phyloP scores from a whole-genome alignment of 495 filamentous ascomycete species.

The Penicillium daleae region DNA sequence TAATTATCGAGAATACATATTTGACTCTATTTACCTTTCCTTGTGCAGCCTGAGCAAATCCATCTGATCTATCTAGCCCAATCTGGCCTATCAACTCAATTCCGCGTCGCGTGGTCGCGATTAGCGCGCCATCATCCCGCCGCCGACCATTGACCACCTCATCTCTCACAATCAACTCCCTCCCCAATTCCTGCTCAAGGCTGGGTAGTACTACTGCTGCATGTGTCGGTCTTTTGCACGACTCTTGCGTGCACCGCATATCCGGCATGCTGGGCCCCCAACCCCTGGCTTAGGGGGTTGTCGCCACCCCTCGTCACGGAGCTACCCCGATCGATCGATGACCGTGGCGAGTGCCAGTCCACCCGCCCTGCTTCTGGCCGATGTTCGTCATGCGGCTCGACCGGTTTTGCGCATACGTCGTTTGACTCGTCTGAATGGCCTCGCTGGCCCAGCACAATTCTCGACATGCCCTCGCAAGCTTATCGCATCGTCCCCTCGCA shows the following conservation, averaged over 20 bases:
- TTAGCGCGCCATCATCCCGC: constrained; percentile 25
- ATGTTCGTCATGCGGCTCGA: constrained; percentile 25
- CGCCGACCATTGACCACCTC: constrained; percentile 1
- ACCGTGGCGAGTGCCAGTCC: constrained; percentile 34
- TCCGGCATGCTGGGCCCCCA: constrained; percentile 39
- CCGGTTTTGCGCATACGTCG: neutral
- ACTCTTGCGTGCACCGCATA: constrained; percentile 32
- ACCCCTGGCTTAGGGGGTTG: constrained; percentile 32
- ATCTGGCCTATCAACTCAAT: neutral
- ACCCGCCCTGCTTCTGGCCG: constrained; percentile 16
- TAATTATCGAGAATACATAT: neutral
- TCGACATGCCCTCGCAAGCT: neutral
- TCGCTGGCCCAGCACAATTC: neutral
- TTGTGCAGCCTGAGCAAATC: neutral
- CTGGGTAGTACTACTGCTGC: constrained; percentile 28
- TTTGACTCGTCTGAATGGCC: neutral
- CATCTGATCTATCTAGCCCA: neutral
- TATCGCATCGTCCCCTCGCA: constrained; percentile 1
- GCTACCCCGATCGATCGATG: constrained; percentile 33
- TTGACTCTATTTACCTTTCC: neutral
- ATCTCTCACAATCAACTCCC: neutral
- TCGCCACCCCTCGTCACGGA: constrained; percentile 39
- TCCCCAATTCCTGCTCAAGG: constrained; percentile 7
- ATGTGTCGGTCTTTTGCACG: constrained; percentile 40
- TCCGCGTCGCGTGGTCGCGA: constrained; percentile 19